Conservation (phyloP, 345 rosid species). For the Murraya koenigii region DNA sequence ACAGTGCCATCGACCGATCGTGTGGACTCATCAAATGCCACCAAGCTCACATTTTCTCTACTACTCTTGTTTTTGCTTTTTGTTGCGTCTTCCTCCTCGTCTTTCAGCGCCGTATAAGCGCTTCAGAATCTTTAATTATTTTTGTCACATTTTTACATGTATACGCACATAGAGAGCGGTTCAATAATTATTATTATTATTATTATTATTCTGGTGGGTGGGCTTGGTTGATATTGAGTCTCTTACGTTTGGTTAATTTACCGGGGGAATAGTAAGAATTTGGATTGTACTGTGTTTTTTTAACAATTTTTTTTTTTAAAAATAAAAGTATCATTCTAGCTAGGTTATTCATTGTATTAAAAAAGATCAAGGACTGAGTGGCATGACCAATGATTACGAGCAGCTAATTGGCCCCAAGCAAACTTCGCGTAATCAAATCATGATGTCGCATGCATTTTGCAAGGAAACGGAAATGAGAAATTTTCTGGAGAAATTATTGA, state of each 20-base stretch:
- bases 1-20: slow-evolving; percentile 16
- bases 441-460: neutral
- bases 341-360: neutral
- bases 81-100: neutral
- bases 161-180: neutral
- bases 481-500: neutral
- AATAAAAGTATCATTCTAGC: neutral
- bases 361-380: neutral
- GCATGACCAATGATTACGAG: neutral
- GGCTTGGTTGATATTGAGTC: neutral
- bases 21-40: slow-evolving; percentile 14
- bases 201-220: neutral
- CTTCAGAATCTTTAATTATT: neutral
- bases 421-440: neutral
- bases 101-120: neutral
- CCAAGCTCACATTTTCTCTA: slow-evolving; percentile 16
- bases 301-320: too few relatives aligned
- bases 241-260: neutral
- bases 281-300: neutral
- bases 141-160: neutral
- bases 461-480: neutral
- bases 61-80: slow-evolving; percentile 14
- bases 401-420: neutral
- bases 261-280: neutral
- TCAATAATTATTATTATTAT: neutral